Base-by-base conservation (phyloP, 305 asterid genomes). In the Fraxinus paxiana region DNA sequence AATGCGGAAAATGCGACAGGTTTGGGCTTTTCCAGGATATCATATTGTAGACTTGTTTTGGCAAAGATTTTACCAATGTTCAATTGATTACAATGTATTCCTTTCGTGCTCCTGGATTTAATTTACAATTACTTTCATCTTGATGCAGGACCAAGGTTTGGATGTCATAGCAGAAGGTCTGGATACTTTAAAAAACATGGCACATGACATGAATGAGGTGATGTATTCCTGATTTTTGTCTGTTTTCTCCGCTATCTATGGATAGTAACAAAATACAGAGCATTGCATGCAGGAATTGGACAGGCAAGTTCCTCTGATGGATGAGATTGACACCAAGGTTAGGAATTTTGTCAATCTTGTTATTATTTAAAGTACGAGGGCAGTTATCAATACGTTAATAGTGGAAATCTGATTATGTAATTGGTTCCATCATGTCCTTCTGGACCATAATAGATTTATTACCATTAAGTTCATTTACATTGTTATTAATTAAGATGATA, bases 261-360 rank as follows among this genome's bases (percentile, higher is more conserved):
- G 73, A 75, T 35, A n/a, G 5, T 72, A 48, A 81, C 56, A 7
- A 82, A 71, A 18, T 73, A n/a, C 1, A 46, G n/a, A 80, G 69
- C 24, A 4, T 17, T 77, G 82, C 71, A 26, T 88, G 84, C 95
- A 94, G 98, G 98, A 94, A 86, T 72, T 94, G 76, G 98, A 94
- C 85, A 90, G 97, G 77, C 98, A 94, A 87, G 98, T 94, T 83
- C 98, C 98, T 79, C 91, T 94, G 43, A 92, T 94, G 97, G 98
- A 94, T 85, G 98, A 94, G 89, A 94, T 94, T 81, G 98, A 94
- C 87, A 87, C 90, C 71, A 94, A 94, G 97, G 98, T 94, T 63
- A 59, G 90, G 80, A 71, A 74, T 51, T 67, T 76, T 22, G 56
- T 31, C 12, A 35, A 41, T 81, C 38, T 76, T 84, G 82, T 76